Base-by-base conservation (phyloP, 805 yeast genomes). In the Candida adriatica region DNA sequence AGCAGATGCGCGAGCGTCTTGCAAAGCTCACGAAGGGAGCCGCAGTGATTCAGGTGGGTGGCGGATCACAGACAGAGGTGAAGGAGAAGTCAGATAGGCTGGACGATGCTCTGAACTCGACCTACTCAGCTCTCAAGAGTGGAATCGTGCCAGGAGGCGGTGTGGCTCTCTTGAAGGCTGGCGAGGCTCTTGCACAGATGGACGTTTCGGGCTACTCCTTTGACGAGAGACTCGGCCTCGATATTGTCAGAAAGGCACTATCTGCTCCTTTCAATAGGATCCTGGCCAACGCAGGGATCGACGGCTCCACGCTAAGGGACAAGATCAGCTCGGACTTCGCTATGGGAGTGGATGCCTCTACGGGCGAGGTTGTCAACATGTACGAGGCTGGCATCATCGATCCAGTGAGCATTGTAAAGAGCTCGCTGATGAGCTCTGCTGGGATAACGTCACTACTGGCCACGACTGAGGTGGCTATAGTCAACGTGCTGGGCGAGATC, bases 111-210 rank as follows among this genome's bases (percentile, higher is more conserved):
- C 73, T 92, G 58, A 90, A 92, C 58, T 96, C 98, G 35, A 92
- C 97, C 33, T 86, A 97, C 65, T 96, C 98, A 37, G 98, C 98
- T 45, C 95, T 92, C 43, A 90, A 90, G 66, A 95, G 86, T 65
- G 98, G 98, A 66, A 87, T 92, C 57, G 73, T 92, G 47, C 98
- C 98, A 56, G 98, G 98, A 68, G 98, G 98, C 61, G 98, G 98
- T 66, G 86, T 96, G 46, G 98, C 98, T 37, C 73, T 92, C 56
- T 73, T 86, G 54, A 92, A 92, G 74, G 96, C 97, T 31, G 74
- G 94, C 33, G 70, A 75, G 49, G 61, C 78, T 41, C 72, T 92
- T 52, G 77, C 84, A 42, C 69, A 76, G 60, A 73, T 83, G 20
- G 21, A 30, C 5, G 9, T 8, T 5, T 11, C 16, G 41, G 81